phyloP scores from a whole-genome alignment of 345 rosid species.

The Camelina neglecta region DNA sequence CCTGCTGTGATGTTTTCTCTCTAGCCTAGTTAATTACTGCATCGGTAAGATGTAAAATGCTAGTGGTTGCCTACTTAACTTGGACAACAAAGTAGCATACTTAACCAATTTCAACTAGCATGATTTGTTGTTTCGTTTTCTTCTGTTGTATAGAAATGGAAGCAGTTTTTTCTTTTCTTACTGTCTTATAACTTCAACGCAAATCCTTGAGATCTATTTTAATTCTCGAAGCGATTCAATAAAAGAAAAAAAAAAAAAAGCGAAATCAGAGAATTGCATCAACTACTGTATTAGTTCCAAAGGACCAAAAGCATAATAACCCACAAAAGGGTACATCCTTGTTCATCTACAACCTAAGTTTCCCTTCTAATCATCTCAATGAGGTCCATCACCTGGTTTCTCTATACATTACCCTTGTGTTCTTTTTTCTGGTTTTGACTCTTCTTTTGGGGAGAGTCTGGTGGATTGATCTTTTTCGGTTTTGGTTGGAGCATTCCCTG shows the following conservation, averaged over 20 bases:
- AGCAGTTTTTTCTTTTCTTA: not conserved
- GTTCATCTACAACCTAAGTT: constrained; percentile 14
- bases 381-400: constrained; percentile 21
- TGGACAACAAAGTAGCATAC: constrained; percentile 51
- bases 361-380: constrained; percentile 18
- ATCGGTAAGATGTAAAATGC: too few species aligned
- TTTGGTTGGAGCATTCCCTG: constrained; percentile 41
- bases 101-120: not conserved
- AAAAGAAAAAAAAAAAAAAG: not conserved
- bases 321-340: not conserved
- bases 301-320: not conserved
- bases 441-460: constrained; percentile 33
- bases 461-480: constrained; percentile 44
- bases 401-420: constrained; percentile 19
- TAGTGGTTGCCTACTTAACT: not conserved
- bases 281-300: constrained; percentile 5
- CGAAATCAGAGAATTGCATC: not conserved
- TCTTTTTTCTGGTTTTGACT: constrained; percentile 14
- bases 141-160: not conserved
- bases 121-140: not conserved
- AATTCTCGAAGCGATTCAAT: not conserved
- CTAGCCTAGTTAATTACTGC: too few species aligned
- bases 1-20: too few species aligned
- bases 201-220: not conserved
- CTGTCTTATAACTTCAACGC: not conserved